Base-by-base conservation (phyloP, 2,329 filamentous ascomycete species). In the Penicillium sp. region DNA sequence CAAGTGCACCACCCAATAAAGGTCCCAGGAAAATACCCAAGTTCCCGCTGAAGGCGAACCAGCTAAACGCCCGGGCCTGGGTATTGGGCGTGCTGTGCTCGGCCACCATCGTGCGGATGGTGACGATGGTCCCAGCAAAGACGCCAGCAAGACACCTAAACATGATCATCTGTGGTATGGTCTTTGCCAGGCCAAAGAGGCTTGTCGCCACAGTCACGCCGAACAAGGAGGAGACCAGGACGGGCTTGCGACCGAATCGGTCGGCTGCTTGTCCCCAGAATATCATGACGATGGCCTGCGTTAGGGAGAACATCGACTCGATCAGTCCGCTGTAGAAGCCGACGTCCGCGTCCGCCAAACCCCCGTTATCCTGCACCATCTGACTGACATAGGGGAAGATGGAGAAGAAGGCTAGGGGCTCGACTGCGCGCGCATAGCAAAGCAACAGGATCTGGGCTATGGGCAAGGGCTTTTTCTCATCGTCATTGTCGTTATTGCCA, bases 311-410 rank as follows among this genome's bases (percentile, higher is more conserved):
- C 28, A 88, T 69, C 0, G 76, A 78, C 61, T 80, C 77, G 63
- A 91, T 88, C 12, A 89, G 71, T 2, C 87, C 87, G 50, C 77
- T 81, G 72, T 88, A 91, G 70, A 90, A 91, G 2, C 87, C 87
- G 3, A 88, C 81, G 64, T 88, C 83, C n/a, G 77, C 70, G 39
- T 79, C 72, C 1, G 75, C 65, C 2, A 91, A 68, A 10, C 74
- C 61, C 9, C 85, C 85, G 51, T 82, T 84, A 49, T 78, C 74
- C 65, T 79, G 73, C 33, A 87, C 81, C 87, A 91, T 91, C 62
- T 84, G 74, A 61, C 83, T 87, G 67, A 93, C 79, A 69, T 86
- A 91, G 1, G 87, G 85, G 60, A 91, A 86, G 64, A 91, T 88
- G 64, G 77, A 81, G 72, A 90, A 91, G 72, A 88, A 91, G n/a